phyloP scores from a whole-genome alignment of 805 yeast genomes.

The Starmerella bombi region DNA sequence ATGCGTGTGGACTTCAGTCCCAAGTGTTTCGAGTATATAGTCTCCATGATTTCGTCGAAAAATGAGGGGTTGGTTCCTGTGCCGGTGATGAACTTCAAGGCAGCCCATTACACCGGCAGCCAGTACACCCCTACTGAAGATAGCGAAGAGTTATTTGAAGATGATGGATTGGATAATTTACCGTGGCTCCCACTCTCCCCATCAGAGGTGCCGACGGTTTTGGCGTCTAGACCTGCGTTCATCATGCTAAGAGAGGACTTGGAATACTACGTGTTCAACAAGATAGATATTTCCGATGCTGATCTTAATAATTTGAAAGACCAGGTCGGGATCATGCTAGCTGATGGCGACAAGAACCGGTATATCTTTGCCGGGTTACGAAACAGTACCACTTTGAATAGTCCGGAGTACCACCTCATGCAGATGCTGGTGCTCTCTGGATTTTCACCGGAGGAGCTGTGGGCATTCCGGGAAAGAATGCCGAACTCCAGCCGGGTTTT shows the following conservation, averaged over 20 bases:
- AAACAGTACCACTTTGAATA: constrained; percentile 35
- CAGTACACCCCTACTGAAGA: neutral
- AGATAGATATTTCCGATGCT: constrained; percentile 38
- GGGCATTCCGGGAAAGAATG: constrained; percentile 89
- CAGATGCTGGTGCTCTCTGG: constrained; percentile 94
- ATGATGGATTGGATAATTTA: constrained; percentile 11
- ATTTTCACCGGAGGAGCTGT: constrained; percentile 45
- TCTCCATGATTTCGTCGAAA: constrained; percentile 48
- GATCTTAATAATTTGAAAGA: constrained; percentile 52
- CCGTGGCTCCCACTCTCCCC: constrained; percentile 14
- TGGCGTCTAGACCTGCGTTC: constrained; percentile 73
- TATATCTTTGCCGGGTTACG: constrained; percentile 62
- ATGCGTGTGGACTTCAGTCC: constrained; percentile 69
- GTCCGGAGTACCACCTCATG: constrained; percentile 88
- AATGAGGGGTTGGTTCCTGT: constrained; percentile 32
- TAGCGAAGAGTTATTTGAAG: constrained; percentile 8
- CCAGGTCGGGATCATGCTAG: constrained; percentile 56
- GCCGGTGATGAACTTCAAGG: constrained; percentile 15
- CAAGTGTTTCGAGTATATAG: constrained; percentile 69
- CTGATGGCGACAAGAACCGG: constrained; percentile 31
- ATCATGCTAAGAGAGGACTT: constrained; percentile 88
- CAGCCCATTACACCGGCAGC: neutral
- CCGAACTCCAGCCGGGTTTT: constrained; percentile 78
- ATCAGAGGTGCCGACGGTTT: constrained; percentile 35
- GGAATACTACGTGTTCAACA: constrained; percentile 80